Base-by-base conservation (phyloP, 2,329 filamentous ascomycete species). In the Allantophomopsis lycopodina region DNA sequence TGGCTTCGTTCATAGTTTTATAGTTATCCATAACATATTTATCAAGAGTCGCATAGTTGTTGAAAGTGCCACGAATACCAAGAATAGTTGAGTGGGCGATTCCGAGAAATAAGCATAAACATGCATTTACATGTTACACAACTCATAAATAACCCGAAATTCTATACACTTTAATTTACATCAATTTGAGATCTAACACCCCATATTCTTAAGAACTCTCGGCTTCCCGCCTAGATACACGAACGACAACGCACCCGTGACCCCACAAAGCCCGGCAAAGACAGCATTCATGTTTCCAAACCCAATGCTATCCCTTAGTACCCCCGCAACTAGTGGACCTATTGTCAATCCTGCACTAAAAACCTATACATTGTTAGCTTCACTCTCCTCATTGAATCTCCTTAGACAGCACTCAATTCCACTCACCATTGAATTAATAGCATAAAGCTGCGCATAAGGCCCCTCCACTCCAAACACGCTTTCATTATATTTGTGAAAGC, bases 391-490 rank as follows among this genome's bases (percentile, higher is more conserved):
- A 12, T 28, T 6, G 7, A 28, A 10, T 3, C 7, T 20, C 18
- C 18, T 20, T 7, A 20, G 18, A 20, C 7, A 4, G 18, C 18
- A 20, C 18, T 20, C 18, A 28, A 8, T 28, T 8, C 8, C 3
- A 34, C 32, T 17, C 1, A 74, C 64, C 62, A 79, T 68, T n/a
- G 68, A 73, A 48, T 73, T 77, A 42, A 81, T 59, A 2, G 71
- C 75, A 51, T 79, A 82, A 0, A 80, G 60, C 54, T 81, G 77
- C 2, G 75, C 76, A 50, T 79, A 79, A 0, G 76, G 75, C 0
- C 71, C 70, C 4, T 68, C 60, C 1, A 60, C 55, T 1, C 71
- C 69, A 46, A 78, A 79, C 38, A 72, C 59, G 0, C 63, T 64
- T 1, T 61, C 61, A 41, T 78, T 79, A 1, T 65, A 65, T 35